Evolutionary conservation across 1,284 basidiomycete genomes (phyloP).

Genomic region (Puccinia sorghi): DNA sequence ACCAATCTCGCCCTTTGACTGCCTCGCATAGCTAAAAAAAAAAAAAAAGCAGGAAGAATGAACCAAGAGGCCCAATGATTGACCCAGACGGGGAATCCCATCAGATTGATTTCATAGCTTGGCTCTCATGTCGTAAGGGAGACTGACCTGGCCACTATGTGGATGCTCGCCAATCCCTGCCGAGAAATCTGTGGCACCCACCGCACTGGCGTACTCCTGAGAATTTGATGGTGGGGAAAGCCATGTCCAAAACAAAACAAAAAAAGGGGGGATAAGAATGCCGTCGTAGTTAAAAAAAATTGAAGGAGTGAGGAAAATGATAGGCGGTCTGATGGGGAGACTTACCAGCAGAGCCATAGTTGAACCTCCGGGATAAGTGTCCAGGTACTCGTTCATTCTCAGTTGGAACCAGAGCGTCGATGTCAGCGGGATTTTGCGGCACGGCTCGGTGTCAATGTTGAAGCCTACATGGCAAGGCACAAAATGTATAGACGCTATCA

Average conservation of each 20-base stretch:
- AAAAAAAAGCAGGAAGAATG: not conserved
- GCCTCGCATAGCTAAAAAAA: conserved; percentile 35
- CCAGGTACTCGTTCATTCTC: conserved; percentile 45
- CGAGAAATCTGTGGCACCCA: conserved; percentile 43
- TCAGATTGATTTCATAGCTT: not conserved
- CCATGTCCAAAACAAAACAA: not conserved
- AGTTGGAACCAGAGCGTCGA: conserved; percentile 36
- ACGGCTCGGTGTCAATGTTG: conserved; percentile 29
- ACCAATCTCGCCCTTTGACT: conserved; percentile 46
- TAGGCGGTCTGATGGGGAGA: not conserved
- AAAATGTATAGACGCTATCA: not conserved
- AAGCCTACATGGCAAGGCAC: not conserved
- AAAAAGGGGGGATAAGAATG: not conserved
- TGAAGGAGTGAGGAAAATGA: too few relatives aligned
- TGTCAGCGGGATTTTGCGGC: conserved; percentile 27
- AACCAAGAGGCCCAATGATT: not conserved
- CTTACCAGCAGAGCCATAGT: conserved; percentile 38
- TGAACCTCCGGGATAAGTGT: conserved; percentile 39
- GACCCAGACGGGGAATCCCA: not conserved
- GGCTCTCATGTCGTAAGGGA: not conserved
- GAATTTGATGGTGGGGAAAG: too few relatives aligned
- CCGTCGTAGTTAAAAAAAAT: not conserved
- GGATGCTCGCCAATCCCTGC: conserved; percentile 47
- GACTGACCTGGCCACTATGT: conserved; percentile 38
- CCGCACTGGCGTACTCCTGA: conserved; percentile 42